These are phyloP conservation scores for Magnaporthiopsis poae DNA, from an alignment of 2,329 filamentous ascomycete genomes.

Conservation along the genomic window DNA sequence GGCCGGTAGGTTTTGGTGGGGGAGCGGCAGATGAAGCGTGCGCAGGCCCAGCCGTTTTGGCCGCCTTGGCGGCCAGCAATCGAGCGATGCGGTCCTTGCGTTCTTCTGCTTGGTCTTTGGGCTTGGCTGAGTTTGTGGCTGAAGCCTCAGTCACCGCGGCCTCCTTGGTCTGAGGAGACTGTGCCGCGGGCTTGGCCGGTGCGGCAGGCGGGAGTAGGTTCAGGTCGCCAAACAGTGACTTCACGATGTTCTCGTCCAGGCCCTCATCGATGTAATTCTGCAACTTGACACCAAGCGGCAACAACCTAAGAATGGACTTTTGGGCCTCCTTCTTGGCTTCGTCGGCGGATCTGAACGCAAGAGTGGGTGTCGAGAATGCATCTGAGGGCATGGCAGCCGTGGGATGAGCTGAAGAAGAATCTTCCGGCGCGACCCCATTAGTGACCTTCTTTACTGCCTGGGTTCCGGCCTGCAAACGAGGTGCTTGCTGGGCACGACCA, in stretches of 20 bases:
- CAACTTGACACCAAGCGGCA: constrained; percentile 60
- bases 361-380: not conserved
- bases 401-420: no score
- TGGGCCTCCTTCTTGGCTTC: constrained; percentile 51
- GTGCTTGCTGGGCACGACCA: no score
- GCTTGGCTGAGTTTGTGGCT: not conserved
- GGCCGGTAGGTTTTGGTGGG: not conserved
- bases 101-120: constrained; percentile 34
- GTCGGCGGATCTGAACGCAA: constrained; percentile 21
- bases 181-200: not conserved
- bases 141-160: not conserved
- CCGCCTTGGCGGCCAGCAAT: constrained; percentile 62
- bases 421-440: not conserved
- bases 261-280: constrained; percentile 65
- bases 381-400: not conserved
- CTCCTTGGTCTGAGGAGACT: not conserved
- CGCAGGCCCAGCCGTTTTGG: constrained; percentile 16
- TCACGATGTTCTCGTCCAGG: constrained; percentile 53
- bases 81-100: constrained; percentile 69
- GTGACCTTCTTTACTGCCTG: not conserved
- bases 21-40: not conserved
- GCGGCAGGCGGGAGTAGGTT: constrained; percentile 33
- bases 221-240: constrained; percentile 57
- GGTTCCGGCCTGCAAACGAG: not conserved
- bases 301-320: constrained; percentile 56